A percentile compares a stretch with the other conserved stretches of the same genome.
These are phyloP conservation scores for Olyra latifolia DNA, from an alignment of 176 grass and related monocot species.

Conservation along the genomic window DNA sequence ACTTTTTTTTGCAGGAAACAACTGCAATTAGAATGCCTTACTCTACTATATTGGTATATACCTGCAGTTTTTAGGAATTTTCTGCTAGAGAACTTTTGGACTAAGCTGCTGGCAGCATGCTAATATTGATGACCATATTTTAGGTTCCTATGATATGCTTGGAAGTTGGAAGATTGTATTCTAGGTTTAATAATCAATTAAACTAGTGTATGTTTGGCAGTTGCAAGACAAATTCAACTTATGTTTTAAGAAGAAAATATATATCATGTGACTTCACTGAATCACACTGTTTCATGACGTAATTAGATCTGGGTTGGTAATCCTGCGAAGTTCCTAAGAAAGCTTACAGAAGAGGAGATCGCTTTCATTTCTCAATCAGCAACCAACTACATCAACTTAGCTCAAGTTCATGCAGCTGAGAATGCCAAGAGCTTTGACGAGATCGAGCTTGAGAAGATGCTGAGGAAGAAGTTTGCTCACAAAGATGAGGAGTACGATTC, in stretches of 20 bases:
- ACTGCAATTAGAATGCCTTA: neutral
- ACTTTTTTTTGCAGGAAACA: neutral
- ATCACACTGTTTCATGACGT: neutral
- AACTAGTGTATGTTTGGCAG: neutral
- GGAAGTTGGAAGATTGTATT: slow-evolving; percentile 1
- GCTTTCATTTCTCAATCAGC: slow-evolving; percentile 78
- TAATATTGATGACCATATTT: neutral
- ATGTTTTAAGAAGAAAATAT: neutral
- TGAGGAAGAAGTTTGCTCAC: slow-evolving; percentile 79
- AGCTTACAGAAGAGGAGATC: slow-evolving; percentile 93
- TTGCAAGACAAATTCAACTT: neutral
- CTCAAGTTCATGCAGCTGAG: slow-evolving; percentile 90
- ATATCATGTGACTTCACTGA: slow-evolving; percentile 5
- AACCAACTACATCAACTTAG: slow-evolving; percentile 78
- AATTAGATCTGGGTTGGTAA: slow-evolving; percentile 93
- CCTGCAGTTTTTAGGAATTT: neutral
- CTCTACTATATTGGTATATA: neutral
- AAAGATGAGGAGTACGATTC: slow-evolving; percentile 89
- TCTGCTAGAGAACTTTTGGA: neutral
- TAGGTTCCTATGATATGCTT: neutral
- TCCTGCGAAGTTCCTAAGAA: slow-evolving; percentile 92
- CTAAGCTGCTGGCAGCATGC: neutral
- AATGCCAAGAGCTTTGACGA: slow-evolving; percentile 84
- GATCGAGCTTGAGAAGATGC: slow-evolving; percentile 87
- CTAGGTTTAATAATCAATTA: neutral